Conservation (phyloP, 2,329 filamentous ascomycete species). For the Tympanopsis confertula region DNA sequence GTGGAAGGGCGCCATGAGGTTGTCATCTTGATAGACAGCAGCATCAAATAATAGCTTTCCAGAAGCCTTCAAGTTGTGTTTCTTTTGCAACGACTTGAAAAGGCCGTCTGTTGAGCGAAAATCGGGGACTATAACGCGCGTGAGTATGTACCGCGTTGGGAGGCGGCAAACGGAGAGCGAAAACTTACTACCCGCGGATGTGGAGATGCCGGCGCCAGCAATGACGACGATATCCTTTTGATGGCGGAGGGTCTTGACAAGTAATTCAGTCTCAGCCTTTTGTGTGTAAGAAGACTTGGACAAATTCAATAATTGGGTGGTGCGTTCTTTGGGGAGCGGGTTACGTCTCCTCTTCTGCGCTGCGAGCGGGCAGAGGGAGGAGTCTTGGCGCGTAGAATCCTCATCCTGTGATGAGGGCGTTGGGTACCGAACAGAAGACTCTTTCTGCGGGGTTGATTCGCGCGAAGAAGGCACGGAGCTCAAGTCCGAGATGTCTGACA, state of each 20-base stretch:
- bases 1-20: constrained; percentile 55
- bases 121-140: constrained; percentile 41
- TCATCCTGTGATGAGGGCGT: neutral
- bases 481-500: neutral
- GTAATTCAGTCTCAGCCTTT: constrained; percentile 31
- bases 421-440: neutral
- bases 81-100: constrained; percentile 50
- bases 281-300: neutral
- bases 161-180: neutral
- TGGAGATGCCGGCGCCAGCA: constrained; percentile 59
- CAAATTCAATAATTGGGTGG: neutral
- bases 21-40: constrained; percentile 57
- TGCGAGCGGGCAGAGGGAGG: neutral
- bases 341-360: neutral
- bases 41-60: constrained; percentile 62
- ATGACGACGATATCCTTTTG: constrained; percentile 61
- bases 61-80: constrained; percentile 46
- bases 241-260: constrained; percentile 48
- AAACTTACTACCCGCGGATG: constrained; percentile 52
- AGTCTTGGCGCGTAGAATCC: neutral
- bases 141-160: constrained; percentile 3
- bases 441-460: neutral
- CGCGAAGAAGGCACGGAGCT: neutral
- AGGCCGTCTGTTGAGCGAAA: constrained; percentile 57
- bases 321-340: neutral